These are phyloP conservation scores for Acarospora socialis DNA, from an alignment of 2,329 filamentous ascomycete species.

Conservation along the genomic window DNA sequence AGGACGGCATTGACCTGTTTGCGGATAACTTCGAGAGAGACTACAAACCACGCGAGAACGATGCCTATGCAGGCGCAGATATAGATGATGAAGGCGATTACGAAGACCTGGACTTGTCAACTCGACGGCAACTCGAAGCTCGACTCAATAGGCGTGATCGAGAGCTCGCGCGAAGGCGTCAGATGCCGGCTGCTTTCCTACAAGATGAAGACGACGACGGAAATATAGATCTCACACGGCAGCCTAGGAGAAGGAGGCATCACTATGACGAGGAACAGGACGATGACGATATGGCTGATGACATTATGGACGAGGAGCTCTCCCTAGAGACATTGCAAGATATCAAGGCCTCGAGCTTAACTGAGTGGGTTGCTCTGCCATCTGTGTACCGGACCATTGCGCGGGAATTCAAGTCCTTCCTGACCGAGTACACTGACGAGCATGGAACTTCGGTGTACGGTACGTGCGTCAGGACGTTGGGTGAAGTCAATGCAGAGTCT, in stretches of 20 bases:
- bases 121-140: slow-evolving; percentile 46
- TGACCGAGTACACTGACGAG: slow-evolving; percentile 89
- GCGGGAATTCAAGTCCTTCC: slow-evolving; percentile 91
- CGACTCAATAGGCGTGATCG: slow-evolving; percentile 48
- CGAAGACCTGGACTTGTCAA: slow-evolving; percentile 43
- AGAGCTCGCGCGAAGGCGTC: slow-evolving; percentile 42
- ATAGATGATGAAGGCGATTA: slow-evolving; percentile 54
- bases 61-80: slow-evolving; percentile 39
- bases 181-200: slow-evolving; percentile 48
- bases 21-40: slow-evolving; percentile 52
- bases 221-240: slow-evolving; percentile 69
- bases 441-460: slow-evolving; percentile 87
- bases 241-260: slow-evolving; percentile 72
- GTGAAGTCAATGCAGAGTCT: slow-evolving; percentile 91
- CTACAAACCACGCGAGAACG: slow-evolving; percentile 39
- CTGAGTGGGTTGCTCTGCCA: slow-evolving; percentile 86
- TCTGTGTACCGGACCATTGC: slow-evolving; percentile 87
- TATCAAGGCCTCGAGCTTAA: slow-evolving; percentile 82
- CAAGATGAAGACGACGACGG: slow-evolving; percentile 71
- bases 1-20: slow-evolving; percentile 55
- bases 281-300: slow-evolving; percentile 73
- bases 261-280: slow-evolving; percentile 91
- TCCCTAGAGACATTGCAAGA: slow-evolving; percentile 83
- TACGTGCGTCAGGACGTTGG: slow-evolving; percentile 83
- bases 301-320: slow-evolving; percentile 92